These are phyloP conservation scores for Aeschynomene evenia DNA, from an alignment of 306 rosid genomes.

Conservation along the genomic window DNA sequence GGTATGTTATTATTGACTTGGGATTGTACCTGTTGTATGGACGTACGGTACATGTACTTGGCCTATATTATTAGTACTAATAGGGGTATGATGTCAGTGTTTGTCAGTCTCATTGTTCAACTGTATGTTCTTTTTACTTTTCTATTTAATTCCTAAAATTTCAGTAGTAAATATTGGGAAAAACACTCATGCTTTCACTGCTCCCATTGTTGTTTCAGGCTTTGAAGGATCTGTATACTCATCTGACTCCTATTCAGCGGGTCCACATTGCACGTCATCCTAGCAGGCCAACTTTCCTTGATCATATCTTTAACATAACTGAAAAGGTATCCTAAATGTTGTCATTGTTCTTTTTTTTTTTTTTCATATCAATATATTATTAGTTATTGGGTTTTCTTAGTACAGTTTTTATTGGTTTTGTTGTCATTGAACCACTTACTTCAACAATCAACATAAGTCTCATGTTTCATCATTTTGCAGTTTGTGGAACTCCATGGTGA, in stretches of 20 bases:
- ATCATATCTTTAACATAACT: conserved; percentile 84
- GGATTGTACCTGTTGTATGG: not conserved
- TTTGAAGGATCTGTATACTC: conserved; percentile 61
- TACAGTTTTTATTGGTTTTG: conserved; percentile 15
- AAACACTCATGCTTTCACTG: conserved; percentile 18
- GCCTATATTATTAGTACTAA: conserved; percentile 6
- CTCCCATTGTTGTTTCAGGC: conserved; percentile 57
- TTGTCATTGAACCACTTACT: conserved; percentile 26
- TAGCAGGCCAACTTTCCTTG: conserved; percentile 95
- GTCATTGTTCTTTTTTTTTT: not conserved
- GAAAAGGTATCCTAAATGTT: conserved; percentile 59
- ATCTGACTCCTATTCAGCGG: conserved; percentile 82
- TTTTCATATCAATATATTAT: not conserved
- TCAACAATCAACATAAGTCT: conserved; percentile 17
- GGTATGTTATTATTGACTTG: conserved; percentile 18
- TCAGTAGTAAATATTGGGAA: not conserved
- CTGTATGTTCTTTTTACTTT: conserved; percentile 4
- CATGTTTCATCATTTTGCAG: conserved; percentile 44
- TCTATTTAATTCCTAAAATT: not conserved
- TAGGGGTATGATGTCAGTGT: not conserved
- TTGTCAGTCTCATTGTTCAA: conserved; percentile 1
- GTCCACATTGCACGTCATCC: conserved; percentile 90
- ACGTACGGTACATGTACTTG: conserved; percentile 7
- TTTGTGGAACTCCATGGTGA: conserved; percentile 99
- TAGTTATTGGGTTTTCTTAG: conserved; percentile 29